Percentiles rank a stretch among this genome's conserved stretches.
Conservation (phyloP, 2,329 filamentous ascomycete genomes). For the Fusarium piperis region DNA sequence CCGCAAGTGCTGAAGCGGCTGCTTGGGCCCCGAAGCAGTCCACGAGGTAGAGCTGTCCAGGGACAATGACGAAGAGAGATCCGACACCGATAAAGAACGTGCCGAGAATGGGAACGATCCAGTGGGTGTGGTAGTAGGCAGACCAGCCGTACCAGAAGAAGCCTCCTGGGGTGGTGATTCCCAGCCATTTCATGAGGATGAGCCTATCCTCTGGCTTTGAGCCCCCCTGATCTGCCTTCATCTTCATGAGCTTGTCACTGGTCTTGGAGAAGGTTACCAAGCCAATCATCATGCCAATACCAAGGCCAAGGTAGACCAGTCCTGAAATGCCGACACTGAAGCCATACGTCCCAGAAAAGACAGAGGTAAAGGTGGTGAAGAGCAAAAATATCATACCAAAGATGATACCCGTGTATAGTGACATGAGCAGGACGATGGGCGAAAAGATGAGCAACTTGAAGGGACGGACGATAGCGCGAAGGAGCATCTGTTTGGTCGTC, state of each 20-base stretch:
- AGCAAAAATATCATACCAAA: slow-evolving; percentile 51
- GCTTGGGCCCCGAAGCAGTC: slow-evolving; percentile 35
- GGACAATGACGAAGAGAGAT: slow-evolving; percentile 47
- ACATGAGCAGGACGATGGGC: slow-evolving; percentile 60
- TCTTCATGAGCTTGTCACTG: slow-evolving; percentile 25
- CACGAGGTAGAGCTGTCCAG: slow-evolving; percentile 39
- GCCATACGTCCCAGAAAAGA: slow-evolving; percentile 49
- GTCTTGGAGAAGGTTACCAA: slow-evolving; percentile 27
- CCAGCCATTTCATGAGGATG: slow-evolving; percentile 64
- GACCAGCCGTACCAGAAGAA: slow-evolving; percentile 70
- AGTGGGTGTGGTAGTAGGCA: slow-evolving; percentile 60
- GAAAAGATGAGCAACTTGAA: slow-evolving; percentile 61
- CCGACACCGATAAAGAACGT: slow-evolving; percentile 61
- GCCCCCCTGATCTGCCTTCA: background rate
- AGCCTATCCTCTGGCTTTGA: slow-evolving; percentile 57
- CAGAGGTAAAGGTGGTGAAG: slow-evolving; percentile 49
- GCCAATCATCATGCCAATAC: slow-evolving; percentile 46
- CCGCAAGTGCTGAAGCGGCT: slow-evolving; percentile 39
- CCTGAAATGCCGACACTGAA: slow-evolving; percentile 41
- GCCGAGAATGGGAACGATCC: slow-evolving; percentile 68
- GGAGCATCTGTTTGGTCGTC: slow-evolving; percentile 31
- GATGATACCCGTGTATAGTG: slow-evolving; percentile 49
- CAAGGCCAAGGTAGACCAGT: slow-evolving; percentile 63
- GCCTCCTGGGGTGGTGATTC: slow-evolving; percentile 61
- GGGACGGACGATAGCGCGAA: slow-evolving; percentile 52